Conservation (phyloP, 2,329 filamentous ascomycete genomes). For the Hymenoscyphus occultus region DNA sequence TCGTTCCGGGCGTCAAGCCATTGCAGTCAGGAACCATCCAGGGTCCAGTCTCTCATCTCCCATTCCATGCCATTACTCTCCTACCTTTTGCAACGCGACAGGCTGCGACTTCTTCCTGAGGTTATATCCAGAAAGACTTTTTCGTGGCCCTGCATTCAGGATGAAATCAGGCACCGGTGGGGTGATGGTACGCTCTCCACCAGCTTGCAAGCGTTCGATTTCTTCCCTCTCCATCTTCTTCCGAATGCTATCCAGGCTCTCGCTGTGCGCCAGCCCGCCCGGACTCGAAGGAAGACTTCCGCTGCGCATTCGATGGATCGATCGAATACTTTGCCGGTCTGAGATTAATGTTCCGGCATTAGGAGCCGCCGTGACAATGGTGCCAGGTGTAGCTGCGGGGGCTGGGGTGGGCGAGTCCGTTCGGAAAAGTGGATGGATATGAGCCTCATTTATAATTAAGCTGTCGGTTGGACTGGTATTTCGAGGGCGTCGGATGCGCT, state of each 20-base stretch:
- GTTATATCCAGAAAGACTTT: constrained; percentile 48
- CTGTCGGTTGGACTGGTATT: constrained; percentile 38
- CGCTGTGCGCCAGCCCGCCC: constrained; percentile 50
- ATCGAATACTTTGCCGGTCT: constrained; percentile 50
- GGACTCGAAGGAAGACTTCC: constrained; percentile 52
- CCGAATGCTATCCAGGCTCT: constrained; percentile 46
- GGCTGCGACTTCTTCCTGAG: constrained; percentile 28
- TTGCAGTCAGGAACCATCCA: constrained; percentile 19
- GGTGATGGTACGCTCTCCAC: constrained; percentile 49
- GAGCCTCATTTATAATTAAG: constrained; percentile 51
- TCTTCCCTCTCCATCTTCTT: constrained; percentile 33
- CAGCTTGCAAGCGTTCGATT: constrained; percentile 22
- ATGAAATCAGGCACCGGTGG: constrained; percentile 62
- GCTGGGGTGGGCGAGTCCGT: constrained; percentile 68
- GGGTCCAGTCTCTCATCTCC: constrained; percentile 18
- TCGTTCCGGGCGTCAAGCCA: constrained; percentile 32
- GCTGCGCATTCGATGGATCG: constrained; percentile 53
- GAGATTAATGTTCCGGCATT: constrained; percentile 63
- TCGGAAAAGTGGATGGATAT: constrained; percentile 77
- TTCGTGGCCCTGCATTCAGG: constrained; percentile 50
- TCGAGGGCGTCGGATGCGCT: constrained; percentile 18
- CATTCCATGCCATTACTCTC: constrained; percentile 21
- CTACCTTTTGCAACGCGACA: constrained; percentile 26
- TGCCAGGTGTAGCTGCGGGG: constrained; percentile 64
- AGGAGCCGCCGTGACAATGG: constrained; percentile 67